A percentile compares a stretch with the other conserved stretches of the same genome.
Evolutionary conservation across 768 basidiomycete genomes (phyloP).

Genomic region (Phanerochaete carnosa): DNA sequence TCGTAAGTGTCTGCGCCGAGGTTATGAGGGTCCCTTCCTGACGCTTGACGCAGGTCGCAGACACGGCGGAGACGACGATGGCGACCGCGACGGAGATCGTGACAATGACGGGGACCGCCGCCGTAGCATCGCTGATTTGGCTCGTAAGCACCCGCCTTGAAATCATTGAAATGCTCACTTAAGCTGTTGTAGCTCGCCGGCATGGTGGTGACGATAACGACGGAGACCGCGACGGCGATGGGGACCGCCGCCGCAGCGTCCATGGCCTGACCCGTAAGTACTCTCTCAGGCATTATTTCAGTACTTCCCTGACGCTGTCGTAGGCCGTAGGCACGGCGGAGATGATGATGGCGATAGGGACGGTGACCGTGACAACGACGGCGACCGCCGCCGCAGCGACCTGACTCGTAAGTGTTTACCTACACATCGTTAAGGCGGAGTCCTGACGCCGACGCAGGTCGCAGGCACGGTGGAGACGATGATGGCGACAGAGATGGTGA

Average conservation of each 20-base stretch:
- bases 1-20: not conserved
- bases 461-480: not conserved
- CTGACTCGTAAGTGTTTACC: not conserved
- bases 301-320: not conserved
- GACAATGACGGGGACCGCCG: not conserved
- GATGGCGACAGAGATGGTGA: too few relatives aligned
- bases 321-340: not conserved
- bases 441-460: not conserved
- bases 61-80: not conserved
- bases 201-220: not conserved
- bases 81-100: not conserved
- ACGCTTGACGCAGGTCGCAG: not conserved
- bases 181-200: not conserved
- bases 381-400: not conserved
- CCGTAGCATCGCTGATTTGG: not conserved
- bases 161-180: not conserved
- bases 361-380: not conserved
- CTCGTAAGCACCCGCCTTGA: not conserved
- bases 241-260: not conserved
- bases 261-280: not conserved
- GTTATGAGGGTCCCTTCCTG: not conserved
- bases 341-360: not conserved
- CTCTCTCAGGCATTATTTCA: not conserved
- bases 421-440: not conserved
- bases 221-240: not conserved